phyloP scores from a whole-genome alignment of 495 filamentous ascomycete genomes.

The Penicillium argentinense region DNA sequence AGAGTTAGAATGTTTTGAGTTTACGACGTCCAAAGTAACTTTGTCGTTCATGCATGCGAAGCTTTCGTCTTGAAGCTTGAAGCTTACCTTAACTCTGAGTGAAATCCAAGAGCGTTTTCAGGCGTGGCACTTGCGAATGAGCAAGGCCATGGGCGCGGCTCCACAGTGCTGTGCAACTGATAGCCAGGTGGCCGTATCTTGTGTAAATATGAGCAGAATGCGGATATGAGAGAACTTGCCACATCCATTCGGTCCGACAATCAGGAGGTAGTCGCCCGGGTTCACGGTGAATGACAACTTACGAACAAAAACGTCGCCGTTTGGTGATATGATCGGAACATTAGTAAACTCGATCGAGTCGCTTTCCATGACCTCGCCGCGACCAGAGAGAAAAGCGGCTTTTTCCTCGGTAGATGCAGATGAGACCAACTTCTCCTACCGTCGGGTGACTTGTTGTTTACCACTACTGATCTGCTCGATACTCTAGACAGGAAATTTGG shows the following conservation, averaged over 20 bases:
- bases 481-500: too few relatives aligned
- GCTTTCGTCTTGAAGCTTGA: neutral
- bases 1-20: slow-evolving; percentile 2
- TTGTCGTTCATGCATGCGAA: too few relatives aligned
- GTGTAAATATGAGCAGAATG: too few relatives aligned
- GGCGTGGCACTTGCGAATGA: too few relatives aligned
- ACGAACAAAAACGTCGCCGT: slow-evolving; percentile 86
- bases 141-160: too few relatives aligned
- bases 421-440: slow-evolving; percentile 94
- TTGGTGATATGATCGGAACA: slow-evolving; percentile 96
- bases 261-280: slow-evolving; percentile 85
- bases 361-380: slow-evolving; percentile 76
- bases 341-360: slow-evolving; percentile 81
- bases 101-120: too few relatives aligned
- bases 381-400: slow-evolving; percentile 71
- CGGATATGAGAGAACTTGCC: slow-evolving; percentile 95
- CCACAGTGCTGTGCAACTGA: too few relatives aligned
- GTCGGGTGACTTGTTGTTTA: slow-evolving; percentile 75
- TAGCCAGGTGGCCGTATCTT: too few relatives aligned
- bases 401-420: slow-evolving; percentile 77
- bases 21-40: neutral
- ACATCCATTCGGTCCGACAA: slow-evolving; percentile 95
- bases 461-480: too few relatives aligned
- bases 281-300: slow-evolving; percentile 83
- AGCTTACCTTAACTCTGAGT: too few relatives aligned